Percentiles rank a stretch among this genome's conserved stretches.
Conservation (phyloP, 495 filamentous ascomycete genomes). For the Lentithecium fluviatile region DNA sequence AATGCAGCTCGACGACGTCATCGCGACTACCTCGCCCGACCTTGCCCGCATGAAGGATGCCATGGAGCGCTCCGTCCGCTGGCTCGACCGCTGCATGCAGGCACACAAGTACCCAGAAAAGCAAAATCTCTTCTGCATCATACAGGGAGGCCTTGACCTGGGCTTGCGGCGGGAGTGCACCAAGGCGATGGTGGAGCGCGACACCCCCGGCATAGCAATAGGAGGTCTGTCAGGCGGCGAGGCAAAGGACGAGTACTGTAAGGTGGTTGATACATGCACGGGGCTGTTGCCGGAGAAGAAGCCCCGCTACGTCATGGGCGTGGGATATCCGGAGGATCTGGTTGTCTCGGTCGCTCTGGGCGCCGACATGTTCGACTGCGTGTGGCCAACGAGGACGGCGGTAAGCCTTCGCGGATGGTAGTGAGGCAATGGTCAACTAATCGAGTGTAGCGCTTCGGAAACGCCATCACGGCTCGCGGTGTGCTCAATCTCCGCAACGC, state of each 20-base stretch:
- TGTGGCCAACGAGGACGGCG: conserved; percentile 95
- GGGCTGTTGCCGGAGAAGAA: conserved; percentile 80
- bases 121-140: conserved; percentile 99
- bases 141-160: conserved; percentile 93
- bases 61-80: conserved; percentile 95
- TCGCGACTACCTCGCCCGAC: conserved; percentile 92
- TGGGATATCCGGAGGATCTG: conserved; percentile 93
- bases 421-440: background rate
- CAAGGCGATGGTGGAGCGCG: conserved; percentile 81
- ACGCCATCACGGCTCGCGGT: conserved; percentile 80
- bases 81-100: conserved; percentile 93
- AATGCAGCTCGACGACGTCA: conserved; percentile 98
- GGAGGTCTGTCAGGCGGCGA: conserved; percentile 89
- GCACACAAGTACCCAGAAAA: conserved; percentile 78
- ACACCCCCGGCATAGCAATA: conserved; percentile 95
- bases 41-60: conserved; percentile 82
- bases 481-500: conserved; percentile 78
- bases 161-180: conserved; percentile 83
- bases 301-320: conserved; percentile 97
- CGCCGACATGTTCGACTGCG: conserved; percentile 99
- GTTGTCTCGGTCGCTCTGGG: conserved; percentile 88
- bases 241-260: conserved; percentile 62
- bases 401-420: conserved; percentile 42
- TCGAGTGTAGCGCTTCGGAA: conserved; percentile 70
- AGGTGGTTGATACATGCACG: conserved; percentile 79